Base-by-base conservation (phyloP, 179 eudicot species). In the Amaranthus tricolor region DNA sequence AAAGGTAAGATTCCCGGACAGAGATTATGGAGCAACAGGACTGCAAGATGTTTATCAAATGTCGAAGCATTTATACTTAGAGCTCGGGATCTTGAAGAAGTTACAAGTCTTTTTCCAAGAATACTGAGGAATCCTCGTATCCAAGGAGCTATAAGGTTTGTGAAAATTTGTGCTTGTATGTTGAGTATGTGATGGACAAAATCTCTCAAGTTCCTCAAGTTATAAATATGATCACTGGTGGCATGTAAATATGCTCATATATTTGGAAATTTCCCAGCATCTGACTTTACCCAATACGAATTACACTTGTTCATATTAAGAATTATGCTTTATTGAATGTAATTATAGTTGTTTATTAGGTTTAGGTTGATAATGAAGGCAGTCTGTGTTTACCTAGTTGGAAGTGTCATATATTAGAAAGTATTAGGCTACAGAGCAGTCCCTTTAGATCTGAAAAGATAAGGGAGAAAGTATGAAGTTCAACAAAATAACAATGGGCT, bases 61-160 rank as follows among this genome's bases (percentile, higher is more conserved):
- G 96, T 90, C n/a, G 97, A 92, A 85, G 97, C 91, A 45, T 92
- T 92, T 69, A 78, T 78, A 52, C 84, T 92, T n/a, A 79, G 80
- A 79, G 88, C 85, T 62, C 71, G 71, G n/a, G 97, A 92, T 85
- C 88, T 92, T 12, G 93, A 86, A 79, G 90, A 92, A 76, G 97
- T 92, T 66, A 85, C 90, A 10, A 84, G 84, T 77, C 79, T 86
- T 57, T 92, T 84, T 72, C 75, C 91, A 53, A 84, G 93, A 81
- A 82, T 86, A 84, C 80, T 90, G 84, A 77, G 86, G 55, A 88
- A 77, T 75, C 84, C 87, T 50, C 85, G 87, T 62, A 90, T 89
- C 75, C 93, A 85, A 71, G 88, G 90, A 73, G 93, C 91, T 57
- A 75, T 88, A 79, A 86, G 93, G 95, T 87, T 45, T 61, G 78